Evolutionary conservation across 805 yeast species (phyloP).

Genomic region (Gaillardinia entomophila): DNA sequence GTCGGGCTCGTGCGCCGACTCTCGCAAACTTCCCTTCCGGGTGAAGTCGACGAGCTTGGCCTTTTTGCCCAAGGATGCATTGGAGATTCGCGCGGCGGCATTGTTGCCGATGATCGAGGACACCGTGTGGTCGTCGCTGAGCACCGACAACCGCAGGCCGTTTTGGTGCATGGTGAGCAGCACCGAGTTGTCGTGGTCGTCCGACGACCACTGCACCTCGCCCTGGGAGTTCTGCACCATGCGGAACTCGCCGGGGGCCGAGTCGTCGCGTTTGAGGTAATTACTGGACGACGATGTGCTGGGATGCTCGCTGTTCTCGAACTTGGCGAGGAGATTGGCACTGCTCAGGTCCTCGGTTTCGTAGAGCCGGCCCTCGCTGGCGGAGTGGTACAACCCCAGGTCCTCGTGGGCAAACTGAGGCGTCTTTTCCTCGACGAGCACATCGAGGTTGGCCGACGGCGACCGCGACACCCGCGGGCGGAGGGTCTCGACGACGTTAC

Average conservation of each 20-base stretch:
- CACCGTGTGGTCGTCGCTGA: not conserved
- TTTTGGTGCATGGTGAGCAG: slow-evolving; percentile 8
- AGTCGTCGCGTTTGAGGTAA: not conserved
- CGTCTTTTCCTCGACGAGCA: slow-evolving; percentile 23
- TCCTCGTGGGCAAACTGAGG: not conserved
- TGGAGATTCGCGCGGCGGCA: slow-evolving; percentile 5
- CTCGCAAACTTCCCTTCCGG: slow-evolving; percentile 36
- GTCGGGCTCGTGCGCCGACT: slow-evolving; percentile 30
- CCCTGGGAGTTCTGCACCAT: slow-evolving; percentile 17
- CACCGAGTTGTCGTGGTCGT: not conserved
- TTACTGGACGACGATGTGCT: not conserved
- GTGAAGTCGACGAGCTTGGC: slow-evolving; percentile 46
- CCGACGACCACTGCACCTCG: slow-evolving; percentile 22
- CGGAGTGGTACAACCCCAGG: not conserved
- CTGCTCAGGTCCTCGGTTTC: not conserved
- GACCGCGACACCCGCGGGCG: slow-evolving; percentile 14
- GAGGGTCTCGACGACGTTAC: slow-evolving; percentile 29
- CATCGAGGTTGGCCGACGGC: slow-evolving; percentile 20
- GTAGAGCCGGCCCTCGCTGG: not conserved
- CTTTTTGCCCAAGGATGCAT: slow-evolving; percentile 13
- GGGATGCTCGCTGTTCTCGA: slow-evolving; percentile 2
- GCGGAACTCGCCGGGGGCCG: slow-evolving; percentile 21
- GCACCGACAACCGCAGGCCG: slow-evolving; percentile 14
- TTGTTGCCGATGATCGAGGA: not conserved
- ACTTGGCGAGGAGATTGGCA: slow-evolving; percentile 7